A percentile compares a stretch with the other conserved stretches of the same genome.
These are phyloP conservation scores for Myriosclerotinia curreyana DNA, from an alignment of 2,329 filamentous ascomycete genomes.

Conservation along the genomic window DNA sequence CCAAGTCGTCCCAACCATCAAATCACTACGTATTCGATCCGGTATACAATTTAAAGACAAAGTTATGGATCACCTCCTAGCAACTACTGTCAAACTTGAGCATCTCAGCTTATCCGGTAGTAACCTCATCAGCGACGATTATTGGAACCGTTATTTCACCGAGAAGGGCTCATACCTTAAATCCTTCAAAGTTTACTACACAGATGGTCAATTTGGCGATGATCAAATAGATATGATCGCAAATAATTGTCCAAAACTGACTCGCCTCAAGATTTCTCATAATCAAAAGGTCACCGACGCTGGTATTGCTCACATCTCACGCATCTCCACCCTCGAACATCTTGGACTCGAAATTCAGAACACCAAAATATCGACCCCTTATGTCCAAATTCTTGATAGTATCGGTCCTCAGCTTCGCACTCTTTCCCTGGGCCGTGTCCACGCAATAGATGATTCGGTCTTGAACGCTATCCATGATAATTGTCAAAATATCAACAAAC, in stretches of 20 bases:
- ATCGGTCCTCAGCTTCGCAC: conserved; percentile 69
- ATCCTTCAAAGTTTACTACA: conserved; percentile 74
- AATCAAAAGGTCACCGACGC: conserved; percentile 70
- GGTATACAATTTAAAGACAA: conserved; percentile 89
- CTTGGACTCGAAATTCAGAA: conserved; percentile 68
- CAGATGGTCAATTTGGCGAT: conserved; percentile 78
- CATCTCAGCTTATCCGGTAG: conserved; percentile 77
- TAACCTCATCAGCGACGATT: conserved; percentile 74
- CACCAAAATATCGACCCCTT: conserved; percentile 51
- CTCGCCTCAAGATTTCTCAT: conserved; percentile 74
- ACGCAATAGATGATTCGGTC: conserved; percentile 64
- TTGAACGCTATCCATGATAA: conserved; percentile 67
- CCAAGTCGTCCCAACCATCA: conserved; percentile 66
- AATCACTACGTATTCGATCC: conserved; percentile 71
- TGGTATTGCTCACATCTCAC: conserved; percentile 63
- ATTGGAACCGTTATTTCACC: conserved; percentile 69
- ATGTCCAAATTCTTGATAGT: conserved; percentile 58
- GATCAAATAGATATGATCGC: conserved; percentile 62
- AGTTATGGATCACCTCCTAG: conserved; percentile 76
- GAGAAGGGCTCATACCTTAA: conserved; percentile 63
- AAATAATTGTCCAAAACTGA: conserved; percentile 63
- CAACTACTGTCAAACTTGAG: conserved; percentile 66
- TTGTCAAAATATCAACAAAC: conserved; percentile 67
- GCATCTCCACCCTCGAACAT: conserved; percentile 64
- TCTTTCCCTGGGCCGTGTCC: conserved; percentile 70